A percentile compares a stretch with the other conserved stretches of the same genome.
These are phyloP conservation scores for Nigrograna mackinnonii DNA, from an alignment of 2,329 filamentous ascomycete genomes.

Conservation along the genomic window DNA sequence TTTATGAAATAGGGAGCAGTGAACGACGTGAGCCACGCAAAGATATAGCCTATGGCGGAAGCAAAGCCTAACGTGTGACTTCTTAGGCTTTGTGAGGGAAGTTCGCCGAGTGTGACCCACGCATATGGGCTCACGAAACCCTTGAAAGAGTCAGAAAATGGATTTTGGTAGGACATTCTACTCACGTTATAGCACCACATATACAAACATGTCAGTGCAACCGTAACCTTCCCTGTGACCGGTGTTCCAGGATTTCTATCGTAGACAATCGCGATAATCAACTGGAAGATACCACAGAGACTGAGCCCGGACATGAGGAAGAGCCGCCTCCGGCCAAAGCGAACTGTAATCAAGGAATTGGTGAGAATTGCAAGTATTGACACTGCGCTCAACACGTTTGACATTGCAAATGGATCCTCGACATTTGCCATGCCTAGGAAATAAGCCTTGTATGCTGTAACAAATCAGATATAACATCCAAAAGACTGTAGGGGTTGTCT, in stretches of 20 bases:
- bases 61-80: slow-evolving; percentile 61
- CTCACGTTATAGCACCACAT: slow-evolving; percentile 59
- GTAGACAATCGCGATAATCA: slow-evolving; percentile 59
- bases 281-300: slow-evolving; percentile 59
- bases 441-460: slow-evolving; percentile 32
- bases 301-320: slow-evolving; percentile 57
- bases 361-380: slow-evolving; percentile 58
- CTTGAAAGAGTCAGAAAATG: no score
- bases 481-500: background rate
- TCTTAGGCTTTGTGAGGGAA: slow-evolving; percentile 60
- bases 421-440: slow-evolving; percentile 38
- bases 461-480: background rate
- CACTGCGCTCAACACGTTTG: slow-evolving; percentile 58
- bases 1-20: slow-evolving; percentile 65
- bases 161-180: no score
- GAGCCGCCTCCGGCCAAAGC: slow-evolving; percentile 56
- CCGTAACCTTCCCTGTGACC: slow-evolving; percentile 50
- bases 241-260: slow-evolving; percentile 45
- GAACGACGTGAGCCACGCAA: slow-evolving; percentile 61
- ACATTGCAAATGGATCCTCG: slow-evolving; percentile 56
- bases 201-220: slow-evolving; percentile 58
- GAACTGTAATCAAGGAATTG: slow-evolving; percentile 58
- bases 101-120: slow-evolving; percentile 61
- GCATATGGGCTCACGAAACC: slow-evolving; percentile 59
- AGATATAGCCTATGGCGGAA: slow-evolving; percentile 57